Base-by-base conservation (phyloP, 2,329 filamentous ascomycete species). In the Trichoderma arundinaceum region DNA sequence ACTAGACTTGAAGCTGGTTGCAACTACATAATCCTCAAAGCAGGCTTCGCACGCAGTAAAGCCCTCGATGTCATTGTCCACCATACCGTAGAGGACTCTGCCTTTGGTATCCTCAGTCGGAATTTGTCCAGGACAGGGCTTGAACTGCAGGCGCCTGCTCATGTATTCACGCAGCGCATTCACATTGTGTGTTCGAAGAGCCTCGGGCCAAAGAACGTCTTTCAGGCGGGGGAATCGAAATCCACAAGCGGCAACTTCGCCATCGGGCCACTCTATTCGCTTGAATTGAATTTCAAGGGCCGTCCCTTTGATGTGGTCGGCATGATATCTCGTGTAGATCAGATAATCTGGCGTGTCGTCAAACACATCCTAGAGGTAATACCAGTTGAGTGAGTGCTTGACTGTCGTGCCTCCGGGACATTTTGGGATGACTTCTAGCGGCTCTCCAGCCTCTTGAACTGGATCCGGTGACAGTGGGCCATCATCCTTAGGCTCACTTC, bases 281-380 rank as follows among this genome's bases (percentile, higher is more conserved):
- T 74, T 54, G 72, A 80, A 0, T 4, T 46, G 59, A 22, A 6
- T 3, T 35, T 72, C 70, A 2, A 81, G 73, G 0, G 39, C 44
- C 0, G 77, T 78, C 0, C 61, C 41, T 19, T 72, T 67, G 12
- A 82, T 75, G 66, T 79, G 64, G 22, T 79, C 77, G 8, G 74
- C 72, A 33, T 80, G 77, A 67, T 80, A 83, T 22, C 74, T 70
- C 1, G 77, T 79, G 67, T 80, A 83, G 35, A 82, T 71, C 2
- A 75, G 65, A 41, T 75, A 79, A 1, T 72, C 68, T 57, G 49
- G 35, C 17, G 49, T 46, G 15, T 54, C 59, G 4, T 64, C 52
- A 0, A 74, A 72, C 2, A 69, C 46, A 3, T 72, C 69, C 4
- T 67, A 61, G 1, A 74, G 59, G 1, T 70, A 71, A 49, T 77